These are phyloP conservation scores for Atkinsonella texensis DNA, from an alignment of 2,329 filamentous ascomycete species.

Conservation along the genomic window DNA sequence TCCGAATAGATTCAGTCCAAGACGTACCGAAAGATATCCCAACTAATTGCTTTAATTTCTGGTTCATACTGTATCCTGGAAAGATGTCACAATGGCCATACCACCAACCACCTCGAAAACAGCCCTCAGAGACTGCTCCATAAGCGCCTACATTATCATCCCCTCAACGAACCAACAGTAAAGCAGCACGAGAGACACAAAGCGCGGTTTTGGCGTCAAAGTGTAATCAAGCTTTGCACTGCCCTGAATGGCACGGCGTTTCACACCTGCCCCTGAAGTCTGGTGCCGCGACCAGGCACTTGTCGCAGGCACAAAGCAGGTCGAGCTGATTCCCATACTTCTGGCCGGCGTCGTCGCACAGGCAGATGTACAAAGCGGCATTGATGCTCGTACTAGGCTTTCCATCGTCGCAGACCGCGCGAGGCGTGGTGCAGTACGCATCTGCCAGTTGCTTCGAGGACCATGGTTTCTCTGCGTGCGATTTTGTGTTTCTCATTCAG, in stretches of 20 bases:
- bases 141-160: too few species aligned
- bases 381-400: constrained; percentile 19
- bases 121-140: too few species aligned
- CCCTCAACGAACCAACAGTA: too few species aligned
- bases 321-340: constrained; percentile 22
- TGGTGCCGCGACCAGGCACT: constrained; percentile 25
- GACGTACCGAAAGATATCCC: too few species aligned
- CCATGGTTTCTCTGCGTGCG: constrained; percentile 21
- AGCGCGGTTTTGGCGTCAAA: too few species aligned
- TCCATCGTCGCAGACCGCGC: constrained; percentile 20
- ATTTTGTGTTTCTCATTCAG: neutral
- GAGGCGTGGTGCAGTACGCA: constrained; percentile 26
- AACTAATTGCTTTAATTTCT: too few species aligned
- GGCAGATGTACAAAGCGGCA: constrained; percentile 26
- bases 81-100: too few species aligned
- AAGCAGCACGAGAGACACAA: too few species aligned
- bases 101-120: too few species aligned
- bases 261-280: constrained; percentile 28
- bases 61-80: too few species aligned
- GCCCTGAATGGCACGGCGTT: constrained; percentile 20
- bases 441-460: constrained; percentile 18
- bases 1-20: too few species aligned
- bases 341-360: constrained; percentile 22
- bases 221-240: constrained; percentile 1
- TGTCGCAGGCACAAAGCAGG: constrained; percentile 27